These are phyloP conservation scores for Obelidium mucronatum DNA, from an alignment of 192 early-diverging fungal species.

Conservation along the genomic window DNA sequence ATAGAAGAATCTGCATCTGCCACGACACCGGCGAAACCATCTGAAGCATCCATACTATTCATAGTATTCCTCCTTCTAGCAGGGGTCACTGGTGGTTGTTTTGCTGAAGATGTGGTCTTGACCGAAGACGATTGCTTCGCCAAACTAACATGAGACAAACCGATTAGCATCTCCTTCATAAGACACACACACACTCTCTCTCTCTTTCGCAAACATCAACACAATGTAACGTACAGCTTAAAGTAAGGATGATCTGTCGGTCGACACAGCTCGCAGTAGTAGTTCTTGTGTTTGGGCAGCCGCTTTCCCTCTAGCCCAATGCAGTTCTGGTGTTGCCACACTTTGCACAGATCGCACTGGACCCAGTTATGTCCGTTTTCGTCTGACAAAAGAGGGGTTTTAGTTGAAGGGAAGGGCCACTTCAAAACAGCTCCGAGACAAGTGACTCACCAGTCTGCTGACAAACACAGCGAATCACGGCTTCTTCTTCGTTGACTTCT, in stretches of 20 bases:
- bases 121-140: neutral
- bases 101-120: neutral
- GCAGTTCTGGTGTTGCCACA: constrained; percentile 94
- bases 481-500: neutral
- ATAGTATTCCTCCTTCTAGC: constrained; percentile 52
- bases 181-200: too few relatives aligned
- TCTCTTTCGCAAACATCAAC: too few relatives aligned
- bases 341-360: constrained; percentile 90
- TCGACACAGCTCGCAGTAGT: constrained; percentile 90
- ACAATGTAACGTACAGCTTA: too few relatives aligned
- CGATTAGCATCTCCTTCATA: neutral
- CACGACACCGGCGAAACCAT: constrained; percentile 13
- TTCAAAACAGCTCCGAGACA: neutral
- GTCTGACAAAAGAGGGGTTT: neutral
- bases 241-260: constrained; percentile 79
- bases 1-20: neutral
- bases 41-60: constrained; percentile 51
- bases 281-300: constrained; percentile 76
- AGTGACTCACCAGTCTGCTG: neutral
- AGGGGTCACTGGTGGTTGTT: neutral
- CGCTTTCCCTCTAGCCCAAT: constrained; percentile 79
- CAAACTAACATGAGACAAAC: neutral
- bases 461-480: constrained; percentile 17
- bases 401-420: neutral
- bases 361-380: constrained; percentile 71